phyloP scores from a whole-genome alignment of 2,329 filamentous ascomycete species.

The Cladosporium phlei region DNA sequence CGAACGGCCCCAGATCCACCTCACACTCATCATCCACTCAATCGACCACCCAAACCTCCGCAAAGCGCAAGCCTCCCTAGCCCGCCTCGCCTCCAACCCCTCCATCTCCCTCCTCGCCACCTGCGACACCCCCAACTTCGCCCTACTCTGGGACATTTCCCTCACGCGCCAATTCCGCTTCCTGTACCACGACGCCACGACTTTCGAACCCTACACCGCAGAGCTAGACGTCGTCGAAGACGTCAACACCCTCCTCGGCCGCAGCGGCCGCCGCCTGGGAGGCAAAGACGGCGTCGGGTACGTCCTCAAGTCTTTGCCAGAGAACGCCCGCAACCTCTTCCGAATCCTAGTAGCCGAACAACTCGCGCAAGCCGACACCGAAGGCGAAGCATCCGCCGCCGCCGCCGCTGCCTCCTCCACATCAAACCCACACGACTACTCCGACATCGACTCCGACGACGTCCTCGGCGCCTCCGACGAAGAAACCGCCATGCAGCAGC shows the following conservation, averaged over 20 bases:
- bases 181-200: conserved; percentile 90
- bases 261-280: conserved; percentile 71
- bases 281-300: conserved; percentile 90
- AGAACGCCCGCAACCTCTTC: conserved; percentile 87
- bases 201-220: conserved; percentile 67
- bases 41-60: conserved; percentile 77
- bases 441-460: conserved; percentile 28
- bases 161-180: conserved; percentile 80
- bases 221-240: conserved; percentile 85
- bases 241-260: conserved; percentile 79
- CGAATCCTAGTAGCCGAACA: conserved; percentile 80
- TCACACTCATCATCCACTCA: conserved; percentile 62
- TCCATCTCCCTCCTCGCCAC: conserved; percentile 71
- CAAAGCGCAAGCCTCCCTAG: conserved; percentile 68
- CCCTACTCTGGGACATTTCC: conserved; percentile 82
- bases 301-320: conserved; percentile 82
- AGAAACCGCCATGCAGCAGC: conserved; percentile 27
- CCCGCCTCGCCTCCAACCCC: conserved; percentile 69
- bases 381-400: conserved; percentile 46
- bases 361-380: conserved; percentile 54
- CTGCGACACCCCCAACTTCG: conserved; percentile 81
- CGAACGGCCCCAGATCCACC: conserved; percentile 34
- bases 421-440: conserved; percentile 12
- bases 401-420: conserved; percentile 28
- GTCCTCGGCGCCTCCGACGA: conserved; percentile 26